Evolutionary conservation across 2,329 filamentous ascomycete genomes (phyloP).

Genomic region (Cordyceps pruinosa): DNA sequence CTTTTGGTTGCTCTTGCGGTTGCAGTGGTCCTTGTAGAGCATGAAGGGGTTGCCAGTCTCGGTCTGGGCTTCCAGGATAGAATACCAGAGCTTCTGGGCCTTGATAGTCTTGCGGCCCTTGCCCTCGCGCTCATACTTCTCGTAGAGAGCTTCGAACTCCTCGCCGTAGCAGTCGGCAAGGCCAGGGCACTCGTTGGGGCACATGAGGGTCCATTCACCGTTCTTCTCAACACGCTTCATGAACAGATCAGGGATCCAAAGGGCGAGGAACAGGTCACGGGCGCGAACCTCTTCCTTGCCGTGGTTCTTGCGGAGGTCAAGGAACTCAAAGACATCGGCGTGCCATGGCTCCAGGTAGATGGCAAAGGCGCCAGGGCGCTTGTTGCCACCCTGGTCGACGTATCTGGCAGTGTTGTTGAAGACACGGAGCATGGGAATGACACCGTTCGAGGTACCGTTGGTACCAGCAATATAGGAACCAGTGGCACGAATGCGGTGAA

Average conservation of each 20-base stretch:
- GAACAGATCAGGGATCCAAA: slow-evolving; percentile 98
- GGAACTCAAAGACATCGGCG: slow-evolving; percentile 92
- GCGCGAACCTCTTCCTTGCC: slow-evolving; percentile 97
- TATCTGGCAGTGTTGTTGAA: slow-evolving; percentile 99
- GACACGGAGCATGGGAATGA: slow-evolving; percentile 95
- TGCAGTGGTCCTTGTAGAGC: slow-evolving; percentile 98
- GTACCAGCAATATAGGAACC: slow-evolving; percentile 97
- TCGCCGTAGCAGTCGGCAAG: slow-evolving; percentile 96
- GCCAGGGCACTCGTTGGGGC: slow-evolving; percentile 91
- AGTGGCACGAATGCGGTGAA: slow-evolving; percentile 93
- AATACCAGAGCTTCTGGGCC: slow-evolving; percentile 99
- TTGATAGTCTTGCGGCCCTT: slow-evolving; percentile 86
- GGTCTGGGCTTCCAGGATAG: slow-evolving; percentile 94
- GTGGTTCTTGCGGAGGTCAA: slow-evolving; percentile 98
- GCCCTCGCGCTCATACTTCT: slow-evolving; percentile 83
- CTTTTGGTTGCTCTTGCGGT: slow-evolving; percentile 99
- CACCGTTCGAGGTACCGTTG: slow-evolving; percentile 95
- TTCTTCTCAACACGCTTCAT: slow-evolving; percentile 99
- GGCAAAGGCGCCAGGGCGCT: slow-evolving; percentile 95
- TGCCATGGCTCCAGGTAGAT: slow-evolving; percentile 99
- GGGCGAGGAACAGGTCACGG: slow-evolving; percentile 92
- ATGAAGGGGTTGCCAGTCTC: slow-evolving; percentile 99
- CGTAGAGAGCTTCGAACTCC: slow-evolving; percentile 92
- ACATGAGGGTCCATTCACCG: slow-evolving; percentile 95
- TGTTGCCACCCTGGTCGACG: slow-evolving; percentile 98